Percentiles rank a stretch among this genome's conserved stretches.
These are phyloP conservation scores for Pestalotiopsis sp. DNA, from an alignment of 2,329 filamentous ascomycete genomes.

Conservation along the genomic window DNA sequence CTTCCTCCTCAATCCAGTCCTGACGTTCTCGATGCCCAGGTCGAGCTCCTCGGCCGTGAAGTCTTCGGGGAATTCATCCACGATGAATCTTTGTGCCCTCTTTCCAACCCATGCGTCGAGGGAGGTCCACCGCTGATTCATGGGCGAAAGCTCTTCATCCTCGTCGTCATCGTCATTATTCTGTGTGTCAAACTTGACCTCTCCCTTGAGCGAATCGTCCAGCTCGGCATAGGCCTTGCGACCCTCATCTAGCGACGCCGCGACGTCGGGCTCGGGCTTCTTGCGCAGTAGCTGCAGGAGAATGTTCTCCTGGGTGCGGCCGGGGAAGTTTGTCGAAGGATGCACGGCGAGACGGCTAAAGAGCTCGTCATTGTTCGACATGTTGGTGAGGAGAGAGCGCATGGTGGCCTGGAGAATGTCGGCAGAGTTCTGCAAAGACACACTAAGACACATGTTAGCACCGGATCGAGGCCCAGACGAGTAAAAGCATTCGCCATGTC, in stretches of 20 bases:
- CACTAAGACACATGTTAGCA: slow-evolving; percentile 42
- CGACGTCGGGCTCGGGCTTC: slow-evolving; percentile 78
- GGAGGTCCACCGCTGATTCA: slow-evolving; percentile 40
- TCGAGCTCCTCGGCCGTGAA: slow-evolving; percentile 74
- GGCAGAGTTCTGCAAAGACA: slow-evolving; percentile 72
- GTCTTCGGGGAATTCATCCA: slow-evolving; percentile 58
- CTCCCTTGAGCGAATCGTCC: background rate
- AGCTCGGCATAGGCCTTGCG: slow-evolving; percentile 41
- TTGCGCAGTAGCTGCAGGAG: slow-evolving; percentile 76
- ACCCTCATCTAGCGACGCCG: slow-evolving; percentile 71
- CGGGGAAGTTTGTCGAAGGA: slow-evolving; percentile 75
- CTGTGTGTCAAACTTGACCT: slow-evolving; percentile 36
- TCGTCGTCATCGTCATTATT: slow-evolving; percentile 1
- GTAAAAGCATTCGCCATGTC: background rate
- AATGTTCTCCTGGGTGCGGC: slow-evolving; percentile 66
- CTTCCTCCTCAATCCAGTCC: slow-evolving; percentile 67
- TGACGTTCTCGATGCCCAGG: slow-evolving; percentile 67
- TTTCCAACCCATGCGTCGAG: slow-evolving; percentile 32
- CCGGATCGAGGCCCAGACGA: background rate
- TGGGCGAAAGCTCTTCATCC: slow-evolving; percentile 32
- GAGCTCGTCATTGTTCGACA: slow-evolving; percentile 67
- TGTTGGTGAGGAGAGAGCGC: slow-evolving; percentile 64
- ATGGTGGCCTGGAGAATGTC: slow-evolving; percentile 74
- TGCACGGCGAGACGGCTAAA: slow-evolving; percentile 73
- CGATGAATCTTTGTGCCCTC: slow-evolving; percentile 39